Percentiles rank a stretch among this genome's conserved stretches.
phyloP scores from a whole-genome alignment of 202 grass and related monocot genomes.

The Zizania palustris region DNA sequence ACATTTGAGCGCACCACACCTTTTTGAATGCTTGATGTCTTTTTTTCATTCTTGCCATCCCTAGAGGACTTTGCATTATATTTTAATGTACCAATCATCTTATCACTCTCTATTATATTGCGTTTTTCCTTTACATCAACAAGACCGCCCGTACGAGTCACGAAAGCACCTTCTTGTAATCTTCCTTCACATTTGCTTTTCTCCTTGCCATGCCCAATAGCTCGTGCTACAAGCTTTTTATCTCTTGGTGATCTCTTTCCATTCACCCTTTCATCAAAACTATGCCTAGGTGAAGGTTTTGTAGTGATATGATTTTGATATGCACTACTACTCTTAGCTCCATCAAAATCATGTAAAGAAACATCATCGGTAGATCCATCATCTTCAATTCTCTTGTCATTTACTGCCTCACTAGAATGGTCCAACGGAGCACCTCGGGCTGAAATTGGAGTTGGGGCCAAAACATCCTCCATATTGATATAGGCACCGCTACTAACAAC shows the following conservation, averaged over 20 bases:
- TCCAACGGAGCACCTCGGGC: neutral
- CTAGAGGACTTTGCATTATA: neutral
- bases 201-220: neutral
- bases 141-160: neutral
- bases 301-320: neutral
- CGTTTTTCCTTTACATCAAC: conserved; percentile 33
- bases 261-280: conserved; percentile 27
- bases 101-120: conserved; percentile 29
- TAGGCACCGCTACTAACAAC: neutral
- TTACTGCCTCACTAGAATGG: conserved; percentile 6
- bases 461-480: conserved; percentile 4
- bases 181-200: conserved; percentile 23
- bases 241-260: conserved; percentile 24
- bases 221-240: neutral
- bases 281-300: neutral
- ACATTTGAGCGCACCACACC: neutral
- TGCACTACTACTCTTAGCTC: neutral
- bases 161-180: neutral
- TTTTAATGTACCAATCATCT: neutral
- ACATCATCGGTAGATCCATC: conserved; percentile 20
- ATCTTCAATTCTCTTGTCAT: conserved; percentile 13
- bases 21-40: conserved; percentile 31
- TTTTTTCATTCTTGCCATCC: neutral
- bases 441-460: neutral
- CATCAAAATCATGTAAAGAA: conserved; percentile 31